Base-by-base conservation (phyloP, 129 eudicot genomes). In the Chrysanthemum makinoi region DNA sequence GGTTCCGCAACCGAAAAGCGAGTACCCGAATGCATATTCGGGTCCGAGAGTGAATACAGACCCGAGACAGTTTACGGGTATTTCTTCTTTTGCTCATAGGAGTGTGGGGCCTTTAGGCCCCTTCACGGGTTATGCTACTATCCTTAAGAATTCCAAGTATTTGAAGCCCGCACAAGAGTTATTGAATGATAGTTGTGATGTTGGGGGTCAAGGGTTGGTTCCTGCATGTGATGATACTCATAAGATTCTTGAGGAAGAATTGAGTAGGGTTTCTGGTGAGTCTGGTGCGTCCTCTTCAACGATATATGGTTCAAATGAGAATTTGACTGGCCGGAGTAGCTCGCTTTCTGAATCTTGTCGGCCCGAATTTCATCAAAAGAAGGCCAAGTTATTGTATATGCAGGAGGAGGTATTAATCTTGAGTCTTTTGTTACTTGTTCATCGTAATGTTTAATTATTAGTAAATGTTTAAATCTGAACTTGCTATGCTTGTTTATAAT, bases 101-200 rank as follows among this genome's bases (percentile, higher is more conserved):
- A 73, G 33, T 49, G 69, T 73, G 0, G 98, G 95, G 44, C 98
- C 98, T 0, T 83, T 87, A 0, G 98, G 98, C 20, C 98, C 98
- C 0, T 93, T 89, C 64, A 93, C 98, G 0, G 98, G 98, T 2
- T 93, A 93, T 10, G 84, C 98, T 0, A 82, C 90, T 0, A 85
- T 93, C 53, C 80, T 93, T n/a, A 81, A 70, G 75, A 76, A 84
- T 53, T 93, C 98, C 0, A 93, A 78, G 75, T 93, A 83, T 69
- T 79, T 93, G 78, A 87, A 72, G 78, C 98, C 96, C 10, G 90
- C 98, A 14, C 85, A 86, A 56, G 81, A 79, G 44, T 62, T 93
- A 20, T 67, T 93, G 86, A 84, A 81, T 58, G 90, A 93, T 72
- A 76, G 75, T 52, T 86, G 96, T 80, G 54, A 65, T 72, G 77